Evolutionary conservation across 2,329 filamentous ascomycete species (phyloP).

Genomic region (Aspergillus quadricinctus): DNA sequence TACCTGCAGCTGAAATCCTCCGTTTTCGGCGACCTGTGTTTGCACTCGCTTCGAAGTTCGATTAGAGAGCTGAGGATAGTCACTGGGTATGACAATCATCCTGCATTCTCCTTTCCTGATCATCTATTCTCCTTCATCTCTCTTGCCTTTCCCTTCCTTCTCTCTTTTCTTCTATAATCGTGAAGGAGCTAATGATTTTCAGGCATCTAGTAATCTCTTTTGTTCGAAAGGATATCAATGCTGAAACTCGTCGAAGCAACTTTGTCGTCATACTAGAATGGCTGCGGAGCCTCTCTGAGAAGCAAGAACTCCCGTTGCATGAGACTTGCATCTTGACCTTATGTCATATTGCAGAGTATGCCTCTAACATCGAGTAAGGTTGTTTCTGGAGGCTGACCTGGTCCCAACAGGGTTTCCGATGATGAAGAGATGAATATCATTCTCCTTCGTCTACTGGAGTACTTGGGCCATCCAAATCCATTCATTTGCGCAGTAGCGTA

Average conservation of each 20-base stretch:
- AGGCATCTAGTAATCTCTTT: conserved; percentile 65
- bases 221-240: conserved; percentile 48
- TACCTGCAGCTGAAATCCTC: conserved; percentile 66
- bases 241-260: conserved; percentile 56
- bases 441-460: conserved; percentile 77
- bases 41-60: conserved; percentile 78
- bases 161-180: not conserved
- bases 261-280: conserved; percentile 66
- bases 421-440: conserved; percentile 85
- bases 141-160: not conserved
- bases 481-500: conserved; percentile 78
- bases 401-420: conserved; percentile 54
- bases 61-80: conserved; percentile 78
- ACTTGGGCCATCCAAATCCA: conserved; percentile 76
- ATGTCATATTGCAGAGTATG: conserved; percentile 72
- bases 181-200: conserved; percentile 9
- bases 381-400: conserved; percentile 3
- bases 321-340: conserved; percentile 84
- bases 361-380: conserved; percentile 5
- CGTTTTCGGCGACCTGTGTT: conserved; percentile 70
- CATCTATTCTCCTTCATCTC: not conserved
- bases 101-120: not conserved
- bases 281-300: conserved; percentile 68
- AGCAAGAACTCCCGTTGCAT: conserved; percentile 62
- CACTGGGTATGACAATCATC: conserved; percentile 52